Evolutionary conservation across 1,284 basidiomycete genomes (phyloP), one percentile per base, ranked within the genome.

Genomic region (Pyrrhoderma noxium): DNA sequence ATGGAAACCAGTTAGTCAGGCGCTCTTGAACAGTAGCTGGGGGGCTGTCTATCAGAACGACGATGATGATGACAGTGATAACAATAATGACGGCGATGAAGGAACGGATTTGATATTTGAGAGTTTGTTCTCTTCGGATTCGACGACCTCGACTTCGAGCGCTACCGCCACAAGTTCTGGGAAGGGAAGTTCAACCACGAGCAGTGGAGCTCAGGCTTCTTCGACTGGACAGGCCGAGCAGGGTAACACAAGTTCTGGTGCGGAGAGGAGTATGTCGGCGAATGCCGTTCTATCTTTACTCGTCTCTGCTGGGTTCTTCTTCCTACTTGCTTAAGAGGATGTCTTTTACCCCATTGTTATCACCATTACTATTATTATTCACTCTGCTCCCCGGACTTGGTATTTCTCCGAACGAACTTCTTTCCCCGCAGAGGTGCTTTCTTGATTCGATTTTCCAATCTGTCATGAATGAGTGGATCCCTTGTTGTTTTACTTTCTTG

Each of bases 1-100:
- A 27, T 93, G 90, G 90, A 74, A 74, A 42, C 68, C 75, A 37
- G 62, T 67, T 34, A 84, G 80, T 44, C 67, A 85, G 41, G 74
- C 48, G 47, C 41, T 49, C 23, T 43, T 54, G 13, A 46, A 49
- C 38, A n/a, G 22, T 22, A 38, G 43, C 21, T n/a, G 31, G 8
- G 22, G 25, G 13, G 11, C 27, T 31, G 23, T 34, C 11, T 53
- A 48, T 21, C 51, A 53, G 34, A 45, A 48, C 18, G 51, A 46
- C 11, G 19, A 44, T 7, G 50, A 52, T 13, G 37, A 23, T 18
- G 38, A 40, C n/a, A 8, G 8, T 16, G 38, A 40, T 22, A 14
- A 8, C 14, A 14, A n/a, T 40, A 14, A 40, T 18, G 38, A 40
- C 14, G 52, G 47, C 8, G 22, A 46, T 7, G 50, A 52, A 23